Evolutionary conservation across 2,329 filamentous ascomycete genomes (phyloP).

Genomic region (Blastomyces parvus): DNA sequence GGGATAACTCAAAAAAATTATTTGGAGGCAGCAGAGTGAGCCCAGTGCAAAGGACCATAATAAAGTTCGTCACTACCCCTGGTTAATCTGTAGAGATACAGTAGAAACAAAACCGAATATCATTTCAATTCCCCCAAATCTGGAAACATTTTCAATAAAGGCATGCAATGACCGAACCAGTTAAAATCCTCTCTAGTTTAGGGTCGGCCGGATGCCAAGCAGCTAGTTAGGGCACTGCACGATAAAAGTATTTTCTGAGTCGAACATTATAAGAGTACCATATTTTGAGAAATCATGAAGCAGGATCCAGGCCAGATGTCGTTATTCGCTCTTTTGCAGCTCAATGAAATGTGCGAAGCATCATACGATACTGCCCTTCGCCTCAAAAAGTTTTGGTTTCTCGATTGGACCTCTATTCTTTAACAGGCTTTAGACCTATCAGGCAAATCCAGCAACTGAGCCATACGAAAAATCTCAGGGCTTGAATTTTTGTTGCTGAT

Average conservation of each 20-base stretch:
- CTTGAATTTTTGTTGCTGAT: background rate
- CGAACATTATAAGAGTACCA: background rate
- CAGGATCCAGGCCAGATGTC: background rate
- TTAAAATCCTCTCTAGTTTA: too few relatives aligned
- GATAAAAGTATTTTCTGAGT: too few relatives aligned
- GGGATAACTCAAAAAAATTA: too few relatives aligned
- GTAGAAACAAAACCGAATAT: background rate
- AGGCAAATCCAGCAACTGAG: background rate
- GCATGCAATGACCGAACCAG: too few relatives aligned
- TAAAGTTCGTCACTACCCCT: too few relatives aligned
- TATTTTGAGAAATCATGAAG: background rate
- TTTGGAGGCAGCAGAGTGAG: background rate
- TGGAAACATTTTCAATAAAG: too few relatives aligned
- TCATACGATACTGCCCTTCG: background rate
- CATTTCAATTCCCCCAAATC: too few relatives aligned
- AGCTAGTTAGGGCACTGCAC: too few relatives aligned
- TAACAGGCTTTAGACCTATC: background rate
- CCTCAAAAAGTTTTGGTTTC: background rate
- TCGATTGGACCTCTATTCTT: background rate
- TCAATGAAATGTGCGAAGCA: background rate
- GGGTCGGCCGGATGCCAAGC: too few relatives aligned
- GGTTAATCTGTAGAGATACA: background rate
- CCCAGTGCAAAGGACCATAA: background rate
- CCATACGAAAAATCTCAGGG: background rate
- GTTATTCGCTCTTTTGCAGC: background rate